Percentiles rank a stretch among this genome's conserved stretches.
These are phyloP conservation scores for Peronosclerospora sorghi DNA, from an alignment of 352 stramenopile species.

Conservation along the genomic window DNA sequence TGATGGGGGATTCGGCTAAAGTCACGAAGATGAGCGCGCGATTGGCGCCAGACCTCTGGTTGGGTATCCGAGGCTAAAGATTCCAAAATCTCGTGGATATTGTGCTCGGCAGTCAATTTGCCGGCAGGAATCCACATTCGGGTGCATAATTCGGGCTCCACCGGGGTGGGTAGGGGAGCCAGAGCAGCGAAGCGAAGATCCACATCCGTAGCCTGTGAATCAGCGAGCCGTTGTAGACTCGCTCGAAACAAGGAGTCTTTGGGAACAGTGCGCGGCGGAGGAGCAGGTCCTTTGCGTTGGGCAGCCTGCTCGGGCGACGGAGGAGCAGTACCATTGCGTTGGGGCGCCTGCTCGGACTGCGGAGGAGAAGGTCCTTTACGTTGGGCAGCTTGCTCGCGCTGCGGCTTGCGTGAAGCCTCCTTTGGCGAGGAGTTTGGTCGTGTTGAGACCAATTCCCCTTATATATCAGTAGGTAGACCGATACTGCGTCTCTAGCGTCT, in stretches of 20 bases:
- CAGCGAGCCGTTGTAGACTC: constrained; percentile 34
- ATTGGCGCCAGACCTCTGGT: background rate
- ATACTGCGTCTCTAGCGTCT: no score
- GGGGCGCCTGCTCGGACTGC: no score
- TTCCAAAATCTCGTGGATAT: background rate
- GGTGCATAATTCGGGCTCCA: background rate
- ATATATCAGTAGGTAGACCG: no score
- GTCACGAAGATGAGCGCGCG: background rate
- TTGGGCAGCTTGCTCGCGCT: no score
- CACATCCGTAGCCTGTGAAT: constrained; percentile 46
- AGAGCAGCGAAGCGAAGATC: background rate
- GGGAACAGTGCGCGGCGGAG: constrained; percentile 3
- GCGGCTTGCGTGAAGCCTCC: no score
- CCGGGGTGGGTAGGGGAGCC: background rate
- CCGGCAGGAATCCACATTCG: background rate
- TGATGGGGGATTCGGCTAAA: background rate
- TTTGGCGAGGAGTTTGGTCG: no score
- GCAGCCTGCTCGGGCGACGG: no score
- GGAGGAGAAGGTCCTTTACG: no score
- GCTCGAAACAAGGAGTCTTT: constrained; percentile 7
- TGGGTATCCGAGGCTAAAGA: background rate
- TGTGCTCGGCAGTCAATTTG: background rate
- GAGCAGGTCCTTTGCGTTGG: no score
- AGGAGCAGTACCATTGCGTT: no score
- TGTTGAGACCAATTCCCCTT: no score